Evolutionary conservation across 768 basidiomycete genomes (phyloP), one percentile per base, ranked within the genome.

Genomic region (Flagelloscypha sp.): DNA sequence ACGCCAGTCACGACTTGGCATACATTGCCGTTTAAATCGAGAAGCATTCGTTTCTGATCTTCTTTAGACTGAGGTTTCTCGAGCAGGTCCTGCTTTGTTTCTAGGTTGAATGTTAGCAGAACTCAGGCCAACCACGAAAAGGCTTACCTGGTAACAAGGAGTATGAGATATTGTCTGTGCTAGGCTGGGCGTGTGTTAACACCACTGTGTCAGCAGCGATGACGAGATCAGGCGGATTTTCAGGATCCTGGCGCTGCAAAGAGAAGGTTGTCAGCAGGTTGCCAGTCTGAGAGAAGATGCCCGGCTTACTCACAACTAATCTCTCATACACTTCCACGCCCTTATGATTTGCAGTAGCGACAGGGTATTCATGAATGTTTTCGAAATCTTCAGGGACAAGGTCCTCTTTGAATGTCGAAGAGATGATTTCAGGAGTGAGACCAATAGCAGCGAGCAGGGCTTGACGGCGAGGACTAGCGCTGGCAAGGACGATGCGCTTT

Each of bases 1-100:
- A 97, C 76, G 7, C 92, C 94, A 0, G 93, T 97, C 15, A 95
- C 87, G 15, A 97, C 89, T 54, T 94, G 86, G 47, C 92, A 94
- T 0, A 79, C 72, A 32, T 72, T 67, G 6, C 90, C 94, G 33
- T 92, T 90, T 43, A 95, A 64, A 40, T 90, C 84, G 30, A 83
- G 61, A 36, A 99, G 65, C 86, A 90, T 94, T 16, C 85, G 73
- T 30, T 85, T 50, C 55, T 97, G 83, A 41, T 97, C 93, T 19
- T 63, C 76, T 48, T 85, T 84, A 7, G 72, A 72, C 0, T 42
- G 30, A 0, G 95, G 95, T 53, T 98, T 99, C 58, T 99, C 95
- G 1, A 98, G 63, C 6, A 98, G 65, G 33, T 89, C 84, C 37
- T 88, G 88, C 2, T 51, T 54, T 5, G 56, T 55, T 17, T 63